Evolutionary conservation across 371 early-diverging fungal genomes (phyloP), one percentile per base, ranked within the genome.

Genomic region (Circinella minor): DNA sequence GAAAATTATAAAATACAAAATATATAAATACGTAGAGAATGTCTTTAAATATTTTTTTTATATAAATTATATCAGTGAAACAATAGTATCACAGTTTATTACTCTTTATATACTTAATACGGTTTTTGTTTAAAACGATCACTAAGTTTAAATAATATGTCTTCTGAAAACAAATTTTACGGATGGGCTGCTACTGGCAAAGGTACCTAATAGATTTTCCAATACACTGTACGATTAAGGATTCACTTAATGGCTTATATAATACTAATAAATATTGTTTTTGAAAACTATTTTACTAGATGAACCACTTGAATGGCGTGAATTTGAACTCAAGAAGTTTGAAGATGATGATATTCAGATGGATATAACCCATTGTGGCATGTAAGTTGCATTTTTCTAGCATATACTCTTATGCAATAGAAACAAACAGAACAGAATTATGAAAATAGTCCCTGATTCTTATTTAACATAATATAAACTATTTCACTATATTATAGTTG

Each of bases 341-440:
- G 74, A 75, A 55, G 77, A 74, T 55, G 74, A 85, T 73, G 85
- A 85, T 71, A 79, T 91, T 34, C 87, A 89, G 69, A 80, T 91
- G 67, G 83, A 86, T 64, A 80, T 89, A 48, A 79, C 78, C 36
- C 85, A 88, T 66, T 91, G 91, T 67, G 89, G 86, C 4, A 51
- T n/a, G 51, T 51, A 17, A 51, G 14, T 43, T 43, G 6, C 3
- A 11, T 27, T 27, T 27, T 27, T 27, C 27, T 27, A 27, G 2
- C 27, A 43, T 43, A 3, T 43, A 6, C 11, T 43, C 3, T 6
- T 43, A 9, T 9, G 43, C 43, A 43, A 9, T 43, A 11, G 43
- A 43, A 43, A 43, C 6, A 3, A 9, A 43, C 11, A 43, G 43
- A 43, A 43, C 2, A 43, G 3, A 3, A 2, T 43, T 27, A 27